These are phyloP conservation scores for Aspergillus nanangensis DNA, from an alignment of 495 filamentous ascomycete genomes.

Conservation along the genomic window DNA sequence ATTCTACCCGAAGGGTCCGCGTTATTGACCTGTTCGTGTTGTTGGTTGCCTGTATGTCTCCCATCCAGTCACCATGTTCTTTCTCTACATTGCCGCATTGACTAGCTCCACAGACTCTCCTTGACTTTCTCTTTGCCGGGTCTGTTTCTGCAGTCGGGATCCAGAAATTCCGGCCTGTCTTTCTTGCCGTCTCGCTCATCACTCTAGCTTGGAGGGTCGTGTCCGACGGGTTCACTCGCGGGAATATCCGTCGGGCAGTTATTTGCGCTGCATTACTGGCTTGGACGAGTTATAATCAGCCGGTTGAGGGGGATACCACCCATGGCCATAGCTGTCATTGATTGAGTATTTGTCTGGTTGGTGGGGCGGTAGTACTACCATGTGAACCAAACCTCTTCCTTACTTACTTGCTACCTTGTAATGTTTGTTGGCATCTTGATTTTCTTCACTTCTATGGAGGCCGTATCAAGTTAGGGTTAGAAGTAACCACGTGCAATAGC, in stretches of 20 bases:
- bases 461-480: no score
- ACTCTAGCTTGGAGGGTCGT: slow-evolving; percentile 2
- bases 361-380: no score
- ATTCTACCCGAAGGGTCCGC: slow-evolving; percentile 8
- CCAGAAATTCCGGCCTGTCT: slow-evolving; percentile 2
- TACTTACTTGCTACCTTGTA: no score
- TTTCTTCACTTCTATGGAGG: no score
- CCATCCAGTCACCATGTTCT: neutral
- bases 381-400: no score
- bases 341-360: no score
- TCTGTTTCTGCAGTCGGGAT: slow-evolving; percentile 3
- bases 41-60: slow-evolving; percentile 8
- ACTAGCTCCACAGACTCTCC: slow-evolving; percentile 1
- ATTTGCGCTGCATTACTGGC: slow-evolving; percentile 4
- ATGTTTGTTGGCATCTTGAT: no score
- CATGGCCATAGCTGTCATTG: slow-evolving; percentile 4
- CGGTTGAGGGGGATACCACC: neutral
- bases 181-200: slow-evolving; percentile 5
- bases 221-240: slow-evolving; percentile 1
- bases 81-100: neutral
- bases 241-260: slow-evolving; percentile 5
- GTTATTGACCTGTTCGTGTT: slow-evolving; percentile 6
- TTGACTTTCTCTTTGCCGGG: slow-evolving; percentile 8
- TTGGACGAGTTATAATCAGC: slow-evolving; percentile 6
- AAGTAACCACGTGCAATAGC: no score